These are phyloP conservation scores for Cordyceps militaris DNA, from an alignment of 2,329 filamentous ascomycete genomes.

Conservation along the genomic window DNA sequence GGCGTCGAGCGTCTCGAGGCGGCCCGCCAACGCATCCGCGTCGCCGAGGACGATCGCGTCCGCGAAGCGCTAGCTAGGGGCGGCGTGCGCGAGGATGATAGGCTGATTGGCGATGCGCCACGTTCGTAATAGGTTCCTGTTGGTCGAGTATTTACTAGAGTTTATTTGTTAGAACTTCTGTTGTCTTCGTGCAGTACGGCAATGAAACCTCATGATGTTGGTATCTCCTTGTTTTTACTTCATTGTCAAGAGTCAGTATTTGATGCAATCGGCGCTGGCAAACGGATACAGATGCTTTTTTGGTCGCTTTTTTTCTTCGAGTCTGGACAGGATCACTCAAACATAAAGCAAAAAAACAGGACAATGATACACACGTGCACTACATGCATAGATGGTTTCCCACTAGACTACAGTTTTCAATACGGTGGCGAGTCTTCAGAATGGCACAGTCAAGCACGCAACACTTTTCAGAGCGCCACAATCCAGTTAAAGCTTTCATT, in stretches of 20 bases:
- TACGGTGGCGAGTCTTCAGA: background rate
- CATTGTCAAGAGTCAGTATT: background rate
- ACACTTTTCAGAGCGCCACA: background rate
- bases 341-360: background rate
- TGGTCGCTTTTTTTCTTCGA: background rate
- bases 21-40: conserved; percentile 52
- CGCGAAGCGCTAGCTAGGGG: conserved; percentile 43
- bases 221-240: background rate
- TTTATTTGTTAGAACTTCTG: too few species aligned
- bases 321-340: background rate
- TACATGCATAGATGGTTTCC: background rate
- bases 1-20: conserved; percentile 65
- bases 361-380: background rate
- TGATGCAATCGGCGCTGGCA: background rate
- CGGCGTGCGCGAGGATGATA: conserved; percentile 32
- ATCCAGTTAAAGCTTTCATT: background rate
- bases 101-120: conserved; percentile 32
- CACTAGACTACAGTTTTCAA: background rate
- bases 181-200: background rate
- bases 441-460: background rate
- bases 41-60: conserved; percentile 52
- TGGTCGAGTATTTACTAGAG: background rate
- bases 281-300: background rate
- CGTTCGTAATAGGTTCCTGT: conserved; percentile 2
- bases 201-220: background rate